A percentile compares a stretch with the other conserved stretches of the same genome.
Evolutionary conservation across 805 yeast species (phyloP).

Genomic region (Clavispora carvajalis): DNA sequence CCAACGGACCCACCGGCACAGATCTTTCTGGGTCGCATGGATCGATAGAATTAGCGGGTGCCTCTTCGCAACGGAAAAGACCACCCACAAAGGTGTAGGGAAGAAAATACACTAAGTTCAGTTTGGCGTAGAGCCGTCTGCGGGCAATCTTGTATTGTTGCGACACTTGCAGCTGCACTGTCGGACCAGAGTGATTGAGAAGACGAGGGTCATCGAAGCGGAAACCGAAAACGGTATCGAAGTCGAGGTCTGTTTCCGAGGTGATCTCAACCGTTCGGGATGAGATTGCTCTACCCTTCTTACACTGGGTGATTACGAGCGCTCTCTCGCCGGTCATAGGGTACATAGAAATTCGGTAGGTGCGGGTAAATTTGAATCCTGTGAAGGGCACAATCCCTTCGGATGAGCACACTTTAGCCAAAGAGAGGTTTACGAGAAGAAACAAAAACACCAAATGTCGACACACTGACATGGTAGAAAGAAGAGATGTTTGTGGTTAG

Average conservation of each 20-base stretch:
- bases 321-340: constrained; percentile 7
- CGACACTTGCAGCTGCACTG: constrained; percentile 1
- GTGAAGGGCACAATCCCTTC: constrained; percentile 8
- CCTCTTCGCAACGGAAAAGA: constrained; percentile 41
- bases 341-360: constrained; percentile 7
- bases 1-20: constrained; percentile 49
- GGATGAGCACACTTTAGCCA: constrained; percentile 10
- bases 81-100: constrained; percentile 65
- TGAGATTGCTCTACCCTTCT: constrained; percentile 5
- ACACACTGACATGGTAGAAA: not conserved
- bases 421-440: not conserved
- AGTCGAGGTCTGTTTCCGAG: constrained; percentile 6
- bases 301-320: constrained; percentile 12
- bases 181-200: not conserved
- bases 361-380: constrained; percentile 12
- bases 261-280: constrained; percentile 1
- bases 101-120: constrained; percentile 41
- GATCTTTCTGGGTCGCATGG: constrained; percentile 26
- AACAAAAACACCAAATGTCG: not conserved
- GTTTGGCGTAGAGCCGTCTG: constrained; percentile 45
- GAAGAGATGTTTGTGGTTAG: not conserved
- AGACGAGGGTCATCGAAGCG: not conserved
- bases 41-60: not conserved
- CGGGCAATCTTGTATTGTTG: constrained; percentile 47
- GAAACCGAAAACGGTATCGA: constrained; percentile 4